Percentiles rank a stretch among this genome's conserved stretches.
Evolutionary conservation across 257 asterid species (phyloP).

Genomic region (Datura wrightii): DNA sequence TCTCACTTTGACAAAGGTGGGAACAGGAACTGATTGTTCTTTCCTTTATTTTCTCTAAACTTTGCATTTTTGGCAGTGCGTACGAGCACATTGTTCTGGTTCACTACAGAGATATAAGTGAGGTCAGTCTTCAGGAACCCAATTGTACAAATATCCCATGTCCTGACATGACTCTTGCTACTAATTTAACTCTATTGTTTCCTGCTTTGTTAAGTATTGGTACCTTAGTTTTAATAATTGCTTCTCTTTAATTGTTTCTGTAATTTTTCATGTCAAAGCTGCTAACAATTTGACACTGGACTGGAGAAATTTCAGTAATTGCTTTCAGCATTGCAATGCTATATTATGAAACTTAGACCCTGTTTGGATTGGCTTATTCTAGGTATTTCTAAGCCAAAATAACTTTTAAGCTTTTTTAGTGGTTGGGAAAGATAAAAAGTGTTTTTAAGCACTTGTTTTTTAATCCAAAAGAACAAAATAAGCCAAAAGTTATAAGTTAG

Average conservation of each 20-base stretch:
- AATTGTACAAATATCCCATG: constrained; percentile 16
- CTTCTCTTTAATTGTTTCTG: constrained; percentile 4
- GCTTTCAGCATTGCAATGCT: not conserved
- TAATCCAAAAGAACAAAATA: too few species aligned
- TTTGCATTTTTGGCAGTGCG: constrained; percentile 62
- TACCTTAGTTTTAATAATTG: not conserved
- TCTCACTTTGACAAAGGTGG: not conserved
- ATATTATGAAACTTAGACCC: not conserved
- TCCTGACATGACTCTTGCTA: constrained; percentile 14
- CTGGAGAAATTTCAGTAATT: not conserved
- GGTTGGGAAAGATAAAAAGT: too few species aligned
- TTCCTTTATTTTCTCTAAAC: constrained; percentile 12
- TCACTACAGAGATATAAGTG: constrained; percentile 86
- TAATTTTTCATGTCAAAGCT: constrained; percentile 18
- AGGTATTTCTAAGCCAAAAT: too few species aligned
- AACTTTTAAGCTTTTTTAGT: too few species aligned
- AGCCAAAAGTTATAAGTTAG: too few species aligned
- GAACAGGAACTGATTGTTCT: constrained; percentile 3
- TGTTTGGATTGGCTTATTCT: too few species aligned
- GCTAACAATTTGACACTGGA: constrained; percentile 14
- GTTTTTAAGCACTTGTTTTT: too few species aligned
- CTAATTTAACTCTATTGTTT: constrained; percentile 4
- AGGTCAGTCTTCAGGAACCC: constrained; percentile 60
- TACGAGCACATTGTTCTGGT: constrained; percentile 95
- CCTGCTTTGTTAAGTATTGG: not conserved